phyloP scores from a whole-genome alignment of 2,329 filamentous ascomycete genomes.

The Beauveria rudraprayagi region DNA sequence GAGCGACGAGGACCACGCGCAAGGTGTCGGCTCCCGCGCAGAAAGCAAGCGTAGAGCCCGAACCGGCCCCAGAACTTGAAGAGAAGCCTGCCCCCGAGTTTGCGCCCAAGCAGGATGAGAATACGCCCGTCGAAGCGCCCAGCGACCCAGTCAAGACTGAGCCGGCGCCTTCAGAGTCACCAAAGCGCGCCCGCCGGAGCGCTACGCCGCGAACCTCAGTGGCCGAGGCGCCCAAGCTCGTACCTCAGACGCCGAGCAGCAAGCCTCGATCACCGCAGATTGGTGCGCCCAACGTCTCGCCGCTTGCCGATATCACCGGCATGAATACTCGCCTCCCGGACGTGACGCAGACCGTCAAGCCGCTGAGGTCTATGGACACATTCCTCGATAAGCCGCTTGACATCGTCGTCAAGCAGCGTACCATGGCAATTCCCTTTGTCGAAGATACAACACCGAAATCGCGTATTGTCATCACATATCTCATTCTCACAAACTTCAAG shows the following conservation, averaged over 20 bases:
- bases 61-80: slow-evolving; percentile 7
- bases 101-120: neutral
- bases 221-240: slow-evolving; percentile 30
- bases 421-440: slow-evolving; percentile 56
- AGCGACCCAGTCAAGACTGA: slow-evolving; percentile 33
- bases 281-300: slow-evolving; percentile 42
- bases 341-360: slow-evolving; percentile 46
- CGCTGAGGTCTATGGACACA: slow-evolving; percentile 68
- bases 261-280: slow-evolving; percentile 50
- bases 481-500: slow-evolving; percentile 95
- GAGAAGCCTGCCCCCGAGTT: neutral
- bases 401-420: slow-evolving; percentile 81
- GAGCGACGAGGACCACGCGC: slow-evolving; percentile 31
- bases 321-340: slow-evolving; percentile 41
- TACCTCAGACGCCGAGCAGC: slow-evolving; percentile 40
- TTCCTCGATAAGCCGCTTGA: slow-evolving; percentile 86
- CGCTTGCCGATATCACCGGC: slow-evolving; percentile 67
- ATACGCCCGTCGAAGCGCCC: slow-evolving; percentile 41
- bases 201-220: slow-evolving; percentile 32
- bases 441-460: slow-evolving; percentile 72
- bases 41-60: slow-evolving; percentile 12
- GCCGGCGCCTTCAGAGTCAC: slow-evolving; percentile 19
- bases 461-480: slow-evolving; percentile 84
- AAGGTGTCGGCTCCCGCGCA: slow-evolving; percentile 29
- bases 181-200: slow-evolving; percentile 14